phyloP scores from a whole-genome alignment of 345 rosid genomes.

The Eucalyptus rudis region DNA sequence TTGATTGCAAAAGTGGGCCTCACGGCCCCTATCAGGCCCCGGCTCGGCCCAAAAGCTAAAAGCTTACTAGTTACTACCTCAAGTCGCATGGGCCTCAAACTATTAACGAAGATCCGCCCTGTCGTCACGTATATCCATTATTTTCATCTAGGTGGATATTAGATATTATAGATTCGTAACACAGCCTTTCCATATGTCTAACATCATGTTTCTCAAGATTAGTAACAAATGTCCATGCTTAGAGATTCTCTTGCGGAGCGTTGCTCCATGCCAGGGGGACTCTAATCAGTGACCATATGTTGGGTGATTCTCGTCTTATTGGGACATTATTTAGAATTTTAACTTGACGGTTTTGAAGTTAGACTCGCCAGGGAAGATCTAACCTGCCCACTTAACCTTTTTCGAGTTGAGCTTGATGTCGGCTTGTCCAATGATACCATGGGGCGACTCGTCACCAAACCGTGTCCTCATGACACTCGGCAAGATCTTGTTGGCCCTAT shows the following conservation, averaged over 20 bases:
- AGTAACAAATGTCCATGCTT: background rate
- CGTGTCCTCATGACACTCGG: background rate
- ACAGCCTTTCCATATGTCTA: background rate
- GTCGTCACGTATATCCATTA: background rate
- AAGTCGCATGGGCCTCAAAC: background rate
- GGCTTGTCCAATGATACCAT: background rate
- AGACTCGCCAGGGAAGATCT: background rate
- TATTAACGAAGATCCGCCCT: background rate
- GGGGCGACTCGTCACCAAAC: background rate
- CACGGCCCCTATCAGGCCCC: background rate
- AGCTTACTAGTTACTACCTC: background rate
- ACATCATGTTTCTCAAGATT: background rate
- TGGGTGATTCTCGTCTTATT: background rate
- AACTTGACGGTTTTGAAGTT: background rate
- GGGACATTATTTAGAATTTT: background rate
- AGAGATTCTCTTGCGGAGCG: background rate
- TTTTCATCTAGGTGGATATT: background rate
- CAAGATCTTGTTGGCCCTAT: background rate
- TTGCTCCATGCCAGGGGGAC: background rate
- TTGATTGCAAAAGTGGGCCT: background rate
- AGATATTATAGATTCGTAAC: background rate
- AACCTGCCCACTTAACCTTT: background rate
- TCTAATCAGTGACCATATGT: background rate
- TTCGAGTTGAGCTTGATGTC: background rate
- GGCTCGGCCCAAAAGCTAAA: background rate